phyloP scores from a whole-genome alignment of 139 green algal species.

The Bryopsis sp. region DNA sequence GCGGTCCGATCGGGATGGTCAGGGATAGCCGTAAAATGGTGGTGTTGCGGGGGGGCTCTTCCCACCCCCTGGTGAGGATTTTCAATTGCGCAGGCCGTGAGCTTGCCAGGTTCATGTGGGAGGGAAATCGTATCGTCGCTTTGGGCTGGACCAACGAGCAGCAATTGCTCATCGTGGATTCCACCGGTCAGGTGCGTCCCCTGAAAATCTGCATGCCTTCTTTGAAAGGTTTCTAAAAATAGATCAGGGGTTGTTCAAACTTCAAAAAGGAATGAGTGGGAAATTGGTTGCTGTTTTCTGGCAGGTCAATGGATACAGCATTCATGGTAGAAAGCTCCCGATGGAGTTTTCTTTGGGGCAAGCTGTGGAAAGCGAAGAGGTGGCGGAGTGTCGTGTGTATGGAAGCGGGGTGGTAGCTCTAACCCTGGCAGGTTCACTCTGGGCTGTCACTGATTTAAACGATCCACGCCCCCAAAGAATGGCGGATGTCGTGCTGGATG shows the following conservation, averaged over 20 bases:
- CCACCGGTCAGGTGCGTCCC: not conserved
- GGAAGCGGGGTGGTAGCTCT: slow-evolving; percentile 3
- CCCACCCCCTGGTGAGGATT: slow-evolving; percentile 46
- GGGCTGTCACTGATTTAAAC: slow-evolving; percentile 15
- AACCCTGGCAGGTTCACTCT: not conserved
- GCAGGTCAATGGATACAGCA: slow-evolving; percentile 2
- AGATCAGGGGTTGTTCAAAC: too few relatives aligned
- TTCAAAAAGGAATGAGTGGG: not conserved
- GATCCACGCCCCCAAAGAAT: slow-evolving; percentile 13
- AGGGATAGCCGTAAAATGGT: slow-evolving; percentile 74
- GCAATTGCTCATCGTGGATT: not conserved
- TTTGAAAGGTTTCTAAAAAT: too few relatives aligned
- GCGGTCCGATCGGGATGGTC: slow-evolving; percentile 70
- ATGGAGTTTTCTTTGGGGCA: slow-evolving; percentile 15
- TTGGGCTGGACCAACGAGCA: slow-evolving; percentile 15
- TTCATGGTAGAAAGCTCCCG: slow-evolving; percentile 12
- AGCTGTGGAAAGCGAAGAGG: not conserved
- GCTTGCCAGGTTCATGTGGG: not conserved
- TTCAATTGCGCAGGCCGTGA: slow-evolving; percentile 43
- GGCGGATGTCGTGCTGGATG: not conserved
- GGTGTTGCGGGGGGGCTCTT: slow-evolving; percentile 31
- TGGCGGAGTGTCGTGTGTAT: slow-evolving; percentile 13
- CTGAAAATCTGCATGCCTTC: too few relatives aligned
- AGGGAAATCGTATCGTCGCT: not conserved
- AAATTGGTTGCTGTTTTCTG: not conserved